Percentiles rank a stretch among this genome's conserved stretches.
These are phyloP conservation scores for Mycena crocata DNA, from an alignment of 768 basidiomycete genomes.

Conservation along the genomic window DNA sequence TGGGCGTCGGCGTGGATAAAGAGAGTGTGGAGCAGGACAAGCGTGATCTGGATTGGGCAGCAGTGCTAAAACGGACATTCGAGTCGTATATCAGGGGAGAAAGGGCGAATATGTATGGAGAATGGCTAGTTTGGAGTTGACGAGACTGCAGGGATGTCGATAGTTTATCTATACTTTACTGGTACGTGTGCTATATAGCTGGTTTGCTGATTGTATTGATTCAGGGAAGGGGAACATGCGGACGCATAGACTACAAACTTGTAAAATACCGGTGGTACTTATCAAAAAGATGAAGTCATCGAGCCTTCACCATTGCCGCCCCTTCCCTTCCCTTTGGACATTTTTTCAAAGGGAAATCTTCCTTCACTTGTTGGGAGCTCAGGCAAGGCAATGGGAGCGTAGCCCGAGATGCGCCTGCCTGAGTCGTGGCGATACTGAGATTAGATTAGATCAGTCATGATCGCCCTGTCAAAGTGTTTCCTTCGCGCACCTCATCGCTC, in stretches of 20 bases:
- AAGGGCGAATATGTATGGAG: slow-evolving; percentile 93
- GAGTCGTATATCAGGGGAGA: slow-evolving; percentile 91
- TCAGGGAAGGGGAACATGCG: neutral
- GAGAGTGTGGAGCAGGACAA: slow-evolving; percentile 67
- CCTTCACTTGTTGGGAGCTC: too few species aligned
- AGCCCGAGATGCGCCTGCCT: too few species aligned
- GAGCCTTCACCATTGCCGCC: too few species aligned
- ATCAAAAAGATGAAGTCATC: neutral
- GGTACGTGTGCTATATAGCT: slow-evolving; percentile 17
- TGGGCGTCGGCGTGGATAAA: slow-evolving; percentile 37
- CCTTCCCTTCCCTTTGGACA: too few species aligned
- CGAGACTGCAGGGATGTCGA: neutral
- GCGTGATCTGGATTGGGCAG: slow-evolving; percentile 86
- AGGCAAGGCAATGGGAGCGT: too few species aligned
- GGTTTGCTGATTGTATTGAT: neutral
- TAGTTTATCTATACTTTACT: slow-evolving; percentile 21
- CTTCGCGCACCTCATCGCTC: too few species aligned
- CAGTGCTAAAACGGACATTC: slow-evolving; percentile 94
- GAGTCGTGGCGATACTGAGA: too few species aligned
- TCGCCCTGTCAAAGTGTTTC: too few species aligned
- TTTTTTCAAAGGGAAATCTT: too few species aligned
- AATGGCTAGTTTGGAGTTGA: slow-evolving; percentile 56
- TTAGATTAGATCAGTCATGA: too few species aligned
- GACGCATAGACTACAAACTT: neutral
- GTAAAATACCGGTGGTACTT: neutral